A percentile compares a stretch with the other conserved stretches of the same genome.
These are phyloP conservation scores for Schizosaccharomyces versatilis DNA, from an alignment of 1,139 yeast species.

Conservation along the genomic window DNA sequence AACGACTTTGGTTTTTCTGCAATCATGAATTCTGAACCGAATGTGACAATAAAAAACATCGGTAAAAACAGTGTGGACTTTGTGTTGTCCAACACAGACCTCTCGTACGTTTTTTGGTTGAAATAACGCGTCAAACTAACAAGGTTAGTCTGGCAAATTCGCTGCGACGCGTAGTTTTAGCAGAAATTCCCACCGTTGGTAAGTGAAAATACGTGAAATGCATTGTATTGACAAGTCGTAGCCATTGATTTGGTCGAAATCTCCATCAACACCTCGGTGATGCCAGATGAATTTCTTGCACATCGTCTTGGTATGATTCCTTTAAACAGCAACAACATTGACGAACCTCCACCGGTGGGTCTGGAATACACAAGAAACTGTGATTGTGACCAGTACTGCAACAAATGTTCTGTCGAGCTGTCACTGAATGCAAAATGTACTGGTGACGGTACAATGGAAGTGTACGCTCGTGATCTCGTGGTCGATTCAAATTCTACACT, in stretches of 20 bases:
- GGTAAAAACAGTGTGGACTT: conserved; percentile 77
- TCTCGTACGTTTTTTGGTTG: conserved; percentile 26
- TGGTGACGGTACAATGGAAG: conserved; percentile 68
- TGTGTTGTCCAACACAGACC: conserved; percentile 65
- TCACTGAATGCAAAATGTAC: conserved; percentile 74
- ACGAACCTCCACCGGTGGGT: conserved; percentile 20
- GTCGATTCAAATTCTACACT: conserved; percentile 15
- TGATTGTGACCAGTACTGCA: conserved; percentile 93
- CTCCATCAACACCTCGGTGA: conserved; percentile 74
- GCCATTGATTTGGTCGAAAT: conserved; percentile 94
- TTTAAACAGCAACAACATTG: conserved; percentile 63
- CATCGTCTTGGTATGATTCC: conserved; percentile 88
- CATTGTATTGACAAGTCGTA: conserved; percentile 15
- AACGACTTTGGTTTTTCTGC: neutral
- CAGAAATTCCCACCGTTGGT: conserved; percentile 71
- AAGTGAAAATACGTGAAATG: conserved; percentile 3
- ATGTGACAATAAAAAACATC: conserved; percentile 70
- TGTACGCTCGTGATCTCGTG: conserved; percentile 62
- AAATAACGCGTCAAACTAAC: neutral
- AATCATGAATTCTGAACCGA: conserved; percentile 29
- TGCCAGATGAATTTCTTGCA: conserved; percentile 88
- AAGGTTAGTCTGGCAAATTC: conserved; percentile 51
- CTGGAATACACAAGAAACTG: conserved; percentile 43
- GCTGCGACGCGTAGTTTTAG: conserved; percentile 69
- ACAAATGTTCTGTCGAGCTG: conserved; percentile 74